These are phyloP conservation scores for Phytophthora citrophthora DNA, from an alignment of 352 stramenopile species.

Conservation along the genomic window DNA sequence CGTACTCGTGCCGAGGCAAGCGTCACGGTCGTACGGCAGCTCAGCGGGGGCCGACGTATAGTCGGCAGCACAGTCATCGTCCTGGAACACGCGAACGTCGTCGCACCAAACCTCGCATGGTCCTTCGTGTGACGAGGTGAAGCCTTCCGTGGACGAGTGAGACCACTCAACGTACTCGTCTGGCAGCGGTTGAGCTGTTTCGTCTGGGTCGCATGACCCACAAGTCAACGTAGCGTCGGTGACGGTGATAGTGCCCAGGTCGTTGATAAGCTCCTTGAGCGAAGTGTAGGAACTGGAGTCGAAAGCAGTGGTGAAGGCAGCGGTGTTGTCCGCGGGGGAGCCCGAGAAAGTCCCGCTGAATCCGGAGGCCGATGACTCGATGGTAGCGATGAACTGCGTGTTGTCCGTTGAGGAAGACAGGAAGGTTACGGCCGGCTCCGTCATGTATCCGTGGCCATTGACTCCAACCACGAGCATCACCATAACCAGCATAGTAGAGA, in stretches of 20 bases:
- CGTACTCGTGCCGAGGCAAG: conserved; percentile 29
- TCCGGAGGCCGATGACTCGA: conserved; percentile 33
- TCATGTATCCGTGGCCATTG: conserved; percentile 37
- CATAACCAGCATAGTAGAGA: conserved; percentile 19
- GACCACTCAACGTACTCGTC: conserved; percentile 33
- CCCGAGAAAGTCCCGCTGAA: conserved; percentile 31
- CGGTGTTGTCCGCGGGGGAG: conserved; percentile 29
- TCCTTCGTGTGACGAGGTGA: conserved; percentile 44
- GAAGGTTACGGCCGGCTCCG: conserved; percentile 32
- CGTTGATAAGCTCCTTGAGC: conserved; percentile 36
- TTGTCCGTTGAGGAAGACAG: conserved; percentile 33
- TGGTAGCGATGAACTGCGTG: conserved; percentile 37
- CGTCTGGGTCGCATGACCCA: conserved; percentile 31
- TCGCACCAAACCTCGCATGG: conserved; percentile 57
- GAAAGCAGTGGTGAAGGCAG: conserved; percentile 35
- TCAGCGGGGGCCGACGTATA: conserved; percentile 35
- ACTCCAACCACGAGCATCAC: neutral
- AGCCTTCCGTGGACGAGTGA: conserved; percentile 34
- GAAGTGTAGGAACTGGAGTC: conserved; percentile 28
- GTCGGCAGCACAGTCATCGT: conserved; percentile 46
- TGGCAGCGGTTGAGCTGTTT: conserved; percentile 31
- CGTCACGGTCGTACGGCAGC: conserved; percentile 41
- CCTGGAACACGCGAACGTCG: conserved; percentile 43
- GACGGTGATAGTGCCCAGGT: conserved; percentile 18
- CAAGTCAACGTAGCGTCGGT: conserved; percentile 36